Base-by-base conservation (phyloP, 371 early-diverging fungal species). In the Chytridiales sp. region DNA sequence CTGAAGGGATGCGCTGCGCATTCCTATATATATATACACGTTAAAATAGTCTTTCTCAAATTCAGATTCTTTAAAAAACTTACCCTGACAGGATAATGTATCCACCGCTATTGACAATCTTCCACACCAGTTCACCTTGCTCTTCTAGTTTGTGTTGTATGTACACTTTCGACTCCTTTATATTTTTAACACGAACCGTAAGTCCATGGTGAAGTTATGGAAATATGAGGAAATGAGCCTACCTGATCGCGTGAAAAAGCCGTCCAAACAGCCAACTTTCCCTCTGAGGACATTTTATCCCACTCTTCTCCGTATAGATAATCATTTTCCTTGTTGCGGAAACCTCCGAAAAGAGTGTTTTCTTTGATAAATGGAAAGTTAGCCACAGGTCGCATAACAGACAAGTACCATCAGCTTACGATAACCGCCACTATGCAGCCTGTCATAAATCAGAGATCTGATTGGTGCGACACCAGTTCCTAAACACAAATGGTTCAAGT, bases 381-480 rank as follows among this genome's bases (percentile, higher is more conserved):
- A 43, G 57, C 40, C 67, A 76, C 13, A 64, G 65, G 11, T 69
- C 61, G 22, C 30, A 53, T n/a, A n/a, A 31, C 32, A 69, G 44
- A 58, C 69, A 48, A 44, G 32, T 35, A 35, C 26, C 32, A 22
- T 19, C 15, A 22, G 44, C 29, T 17, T 74, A 77, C 81, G 72
- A n/a, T 56, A 61, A 2, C 80, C 77, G 9, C 76, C 74, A 13
- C 69, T 56, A 9, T 62, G 35, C 13, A 84, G 64, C 0, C 94
- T 79, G 22, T 85, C 78, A 54, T 89, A 79, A n/a, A 95, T 53
- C 56, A 95, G 85, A 35, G 91, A 80, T 36, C 91, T 81, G 87
- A 95, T 92, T 3, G 95, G 93, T 2, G 95, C 88, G 19, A 95
- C 78, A n/a, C 95, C 95, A 1, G 92, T 89, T 21, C 93, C 92